A percentile compares a stretch with the other conserved stretches of the same genome.
Conservation (phyloP, 176 grass and related monocot genomes). For the Pontederia paniculata region DNA sequence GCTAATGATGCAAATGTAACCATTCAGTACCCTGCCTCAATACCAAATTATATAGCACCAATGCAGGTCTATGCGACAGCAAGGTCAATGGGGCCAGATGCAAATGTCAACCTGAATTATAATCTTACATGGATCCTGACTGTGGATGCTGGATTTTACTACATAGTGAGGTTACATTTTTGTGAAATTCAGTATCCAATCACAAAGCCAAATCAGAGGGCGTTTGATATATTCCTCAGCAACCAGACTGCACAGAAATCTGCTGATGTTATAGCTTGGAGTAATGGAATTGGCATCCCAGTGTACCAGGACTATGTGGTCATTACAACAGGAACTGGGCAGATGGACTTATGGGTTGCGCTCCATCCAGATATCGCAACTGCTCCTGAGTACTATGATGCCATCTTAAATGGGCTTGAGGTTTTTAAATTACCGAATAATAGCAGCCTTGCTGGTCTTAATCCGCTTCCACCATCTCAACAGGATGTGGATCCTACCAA, state of each 20-base stretch:
- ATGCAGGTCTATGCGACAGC: slow-evolving; percentile 41
- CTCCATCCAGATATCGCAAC: slow-evolving; percentile 45
- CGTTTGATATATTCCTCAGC: slow-evolving; percentile 61
- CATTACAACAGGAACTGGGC: slow-evolving; percentile 8
- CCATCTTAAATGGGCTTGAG: slow-evolving; percentile 74
- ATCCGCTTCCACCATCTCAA: slow-evolving; percentile 10
- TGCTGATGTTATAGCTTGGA: slow-evolving; percentile 48
- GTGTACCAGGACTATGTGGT: slow-evolving; percentile 32
- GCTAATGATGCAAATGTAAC: slow-evolving; percentile 31
- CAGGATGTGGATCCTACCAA: not conserved
- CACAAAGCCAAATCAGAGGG: slow-evolving; percentile 36
- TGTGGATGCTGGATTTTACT: slow-evolving; percentile 40
- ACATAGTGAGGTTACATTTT: slow-evolving; percentile 72
- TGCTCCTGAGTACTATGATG: slow-evolving; percentile 44
- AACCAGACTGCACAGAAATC: slow-evolving; percentile 39
- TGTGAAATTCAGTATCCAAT: slow-evolving; percentile 75
- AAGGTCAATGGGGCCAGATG: slow-evolving; percentile 57
- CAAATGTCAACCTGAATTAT: slow-evolving; percentile 46
- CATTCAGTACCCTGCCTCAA: slow-evolving; percentile 12
- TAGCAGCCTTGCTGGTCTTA: slow-evolving; percentile 36
- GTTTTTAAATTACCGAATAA: slow-evolving; percentile 36
- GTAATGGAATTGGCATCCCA: slow-evolving; percentile 32
- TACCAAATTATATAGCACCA: slow-evolving; percentile 45
- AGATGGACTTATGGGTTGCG: slow-evolving; percentile 47
- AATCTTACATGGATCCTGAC: slow-evolving; percentile 80